Base-by-base conservation (phyloP, 83 land plant genomes). In the Isoetes engelmannii region DNA sequence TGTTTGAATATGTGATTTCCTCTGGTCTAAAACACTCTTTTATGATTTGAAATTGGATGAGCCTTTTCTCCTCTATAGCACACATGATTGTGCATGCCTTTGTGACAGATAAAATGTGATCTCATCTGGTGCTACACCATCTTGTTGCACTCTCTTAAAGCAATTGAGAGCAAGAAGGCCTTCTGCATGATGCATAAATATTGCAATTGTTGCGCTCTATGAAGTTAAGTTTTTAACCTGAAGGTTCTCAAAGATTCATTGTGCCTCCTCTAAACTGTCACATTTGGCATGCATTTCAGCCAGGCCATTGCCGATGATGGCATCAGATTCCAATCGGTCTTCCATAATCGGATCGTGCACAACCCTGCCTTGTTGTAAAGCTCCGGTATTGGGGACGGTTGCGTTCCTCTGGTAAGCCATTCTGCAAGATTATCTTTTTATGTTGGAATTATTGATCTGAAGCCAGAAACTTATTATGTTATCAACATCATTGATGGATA, bases 261-360 rank as follows among this genome's bases (percentile, higher is more conserved):
- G 41, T 62, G 78, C 78, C 12, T 70, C 68, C 13, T 69, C 55
- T 15, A 75, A 68, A 3, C 44, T 9, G 5, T 73, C 74, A 54
- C 71, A 61, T 6, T 69, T 70, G 9, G 73, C 78, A 44, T 69
- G 49, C 60, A 70, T 61, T 49, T 75, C 78, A 5, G 69, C 78
- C 68, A 75, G 47, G 15, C 67, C 61, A 5, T 69, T 63, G 47
- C 61, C 57, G 20, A 67, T 57, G 44, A 62, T 67, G 17, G 64
- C 61, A 28, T 44, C 44, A 5, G 63, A 67, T 54, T 69, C 68
- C 9, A 75, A 4, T 4, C 73, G 53, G 5, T 48, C 10, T 12
- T 56, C 28, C 37, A 17, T 13, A 61, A 75, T 75, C 28, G 44
- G 47, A 4, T 41, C 65, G 21, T 67, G 63, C 45, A 45, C 54